Percentiles rank a stretch among this genome's conserved stretches.
Conservation (phyloP, 768 basidiomycete species). For the Naematelia aurantialba region DNA sequence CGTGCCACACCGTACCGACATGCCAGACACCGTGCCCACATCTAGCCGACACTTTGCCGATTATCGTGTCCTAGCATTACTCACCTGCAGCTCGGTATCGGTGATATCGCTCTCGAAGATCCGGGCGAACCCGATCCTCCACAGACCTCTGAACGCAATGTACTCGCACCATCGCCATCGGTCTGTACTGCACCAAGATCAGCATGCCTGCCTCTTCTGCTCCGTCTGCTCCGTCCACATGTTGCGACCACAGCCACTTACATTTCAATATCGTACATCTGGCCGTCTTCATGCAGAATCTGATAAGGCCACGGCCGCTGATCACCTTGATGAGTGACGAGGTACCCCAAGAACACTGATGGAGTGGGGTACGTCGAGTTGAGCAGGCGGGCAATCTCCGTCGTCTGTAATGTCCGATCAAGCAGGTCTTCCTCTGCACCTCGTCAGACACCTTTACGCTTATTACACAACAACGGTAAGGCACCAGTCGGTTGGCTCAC, state of each 20-base stretch:
- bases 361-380: constrained; percentile 65
- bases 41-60: not conserved
- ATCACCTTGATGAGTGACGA: constrained; percentile 44
- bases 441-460: too few species aligned
- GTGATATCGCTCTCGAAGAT: constrained; percentile 78
- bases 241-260: constrained; percentile 10
- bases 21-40: not conserved
- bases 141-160: constrained; percentile 67
- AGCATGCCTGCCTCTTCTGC: constrained; percentile 2
- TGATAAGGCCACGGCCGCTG: constrained; percentile 47
- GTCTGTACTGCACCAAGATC: constrained; percentile 22
- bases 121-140: constrained; percentile 61
- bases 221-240: not conserved
- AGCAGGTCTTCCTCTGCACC: constrained; percentile 78
- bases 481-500: constrained; percentile 53
- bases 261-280: constrained; percentile 72
- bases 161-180: constrained; percentile 73
- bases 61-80: too few species aligned
- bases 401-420: constrained; percentile 83
- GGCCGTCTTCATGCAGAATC: constrained; percentile 63
- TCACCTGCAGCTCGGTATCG: constrained; percentile 72
- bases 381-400: constrained; percentile 76
- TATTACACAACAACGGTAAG: too few species aligned
- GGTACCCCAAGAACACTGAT: constrained; percentile 52
- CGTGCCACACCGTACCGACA: not conserved